Evolutionary conservation across 257 asterid species (phyloP), one percentile per base, ranked within the genome.

Genomic region (Solanum tarapatanum): DNA sequence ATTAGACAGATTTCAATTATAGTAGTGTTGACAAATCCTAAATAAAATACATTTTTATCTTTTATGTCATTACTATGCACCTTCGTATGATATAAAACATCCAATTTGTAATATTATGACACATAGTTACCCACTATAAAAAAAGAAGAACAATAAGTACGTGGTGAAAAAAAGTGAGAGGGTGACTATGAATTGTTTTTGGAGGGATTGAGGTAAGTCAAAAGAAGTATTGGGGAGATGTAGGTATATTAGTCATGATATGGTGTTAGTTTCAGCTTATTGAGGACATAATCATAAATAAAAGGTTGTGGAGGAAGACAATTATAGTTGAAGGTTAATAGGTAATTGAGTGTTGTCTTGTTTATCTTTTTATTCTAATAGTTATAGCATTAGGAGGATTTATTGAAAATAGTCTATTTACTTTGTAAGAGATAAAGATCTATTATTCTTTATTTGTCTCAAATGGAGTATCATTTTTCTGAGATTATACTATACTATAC

Each of bases 251-350:
- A 12, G 55, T 0, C 1, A 60, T 23, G 28, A 62, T 3, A 23
- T 62, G 30, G 6, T 62, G 14, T 23, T 19, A 60, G 28, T 23
- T 4, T 62, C 14, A 62, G 7, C 7, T 62, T 62, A 62, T 8
- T 1, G 13, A 62, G 7, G 11, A 23, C 6, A n/a, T n/a, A 10
- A 62, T 62, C 30, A 0, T 62, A 10, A 9, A 10, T 23, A 4
- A 7, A 0, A 9, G 7, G 0, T 23, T 23, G 30, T 62, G 28
- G 0, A 62, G 6, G 7, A 62, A 11, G 0, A 0, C 1, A 51
- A 60, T 23, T 23, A 4, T 23, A 0, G 0, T 62, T 3, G 3
- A 23, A 23, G 1, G 1, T 60, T 62, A 23, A 1, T 23, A 62
- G 13, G 0, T 62, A 21, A 21, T 60, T 23, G 6, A 60, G 28